Base-by-base conservation (phyloP, 176 grass and related monocot genomes). In the Avena sativa region DNA sequence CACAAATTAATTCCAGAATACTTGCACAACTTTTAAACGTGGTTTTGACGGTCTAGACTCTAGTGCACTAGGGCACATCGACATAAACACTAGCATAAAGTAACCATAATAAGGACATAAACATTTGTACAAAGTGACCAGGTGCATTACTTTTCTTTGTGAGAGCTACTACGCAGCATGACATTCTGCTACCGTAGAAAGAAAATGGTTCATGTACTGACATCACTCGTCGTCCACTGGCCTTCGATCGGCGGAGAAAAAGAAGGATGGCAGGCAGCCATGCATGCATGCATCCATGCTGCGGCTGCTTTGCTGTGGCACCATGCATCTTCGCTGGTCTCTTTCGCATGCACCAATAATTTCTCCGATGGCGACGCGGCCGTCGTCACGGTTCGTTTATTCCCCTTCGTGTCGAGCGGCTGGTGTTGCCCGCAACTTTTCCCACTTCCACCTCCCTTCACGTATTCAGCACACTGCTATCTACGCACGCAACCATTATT, bases 291-390 rank as follows among this genome's bases (percentile, higher is more conserved):
- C 79, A 83, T 40, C 20, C n/a, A 55, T 76, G 13, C 80, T 73
- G 57, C 76, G 6, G 70, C 28, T 62, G 74, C 69, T 55, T 63
- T 50, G 51, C 40, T 51, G 11, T 60, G 78, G 43, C 44, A 44
- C 30, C 30, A 32, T 32, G 30, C 30, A 32, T 34, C 32, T 71
- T n/a, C 16, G 26, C 15, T 53, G 40, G 4, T 78, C 58, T 46
- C 64, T 73, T 62, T 56, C 73, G 65, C 62, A 46, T 34, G 70
- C 82, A 15, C 64, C 89, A 59, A 87, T 87, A 44, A 84, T 87
- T 16, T 64, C 83, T 43, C 61, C 4, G 68, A 80, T 44, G 76
- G 81, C 49, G 68, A 80, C 85, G 36, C 59, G 10, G 12, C 8
- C 71, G n/a, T 76, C 79, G 79, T 89, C 88, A 63, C 32, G 13